These are phyloP conservation scores for Aspergillus thermomutatus DNA, from an alignment of 2,329 filamentous ascomycete species.

Conservation along the genomic window DNA sequence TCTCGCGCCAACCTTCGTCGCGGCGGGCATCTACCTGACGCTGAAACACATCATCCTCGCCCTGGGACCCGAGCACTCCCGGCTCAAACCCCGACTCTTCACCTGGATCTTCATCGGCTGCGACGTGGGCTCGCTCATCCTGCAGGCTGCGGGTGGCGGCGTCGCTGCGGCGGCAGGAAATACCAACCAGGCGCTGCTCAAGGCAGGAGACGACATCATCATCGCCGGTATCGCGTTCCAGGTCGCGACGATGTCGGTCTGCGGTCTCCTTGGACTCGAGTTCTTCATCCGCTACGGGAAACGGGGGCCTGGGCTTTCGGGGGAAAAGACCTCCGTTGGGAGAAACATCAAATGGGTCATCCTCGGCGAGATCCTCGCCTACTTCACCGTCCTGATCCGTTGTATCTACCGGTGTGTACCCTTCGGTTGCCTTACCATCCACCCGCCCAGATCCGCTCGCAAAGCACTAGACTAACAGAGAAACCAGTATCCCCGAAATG, in stretches of 20 bases:
- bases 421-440: neutral
- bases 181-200: conserved; percentile 32
- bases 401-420: conserved; percentile 42
- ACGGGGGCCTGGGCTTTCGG: conserved; percentile 21
- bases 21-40: conserved; percentile 55
- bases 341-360: conserved; percentile 26
- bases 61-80: conserved; percentile 50
- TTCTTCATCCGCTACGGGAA: conserved; percentile 40
- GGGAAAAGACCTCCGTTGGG: conserved; percentile 23
- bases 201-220: conserved; percentile 54
- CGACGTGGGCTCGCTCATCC: conserved; percentile 56
- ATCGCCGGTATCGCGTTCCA: conserved; percentile 58
- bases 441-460: neutral
- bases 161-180: conserved; percentile 52
- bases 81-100: conserved; percentile 49
- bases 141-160: conserved; percentile 58
- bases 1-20: conserved; percentile 55
- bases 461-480: conserved; percentile 5
- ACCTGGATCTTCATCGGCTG: conserved; percentile 60
- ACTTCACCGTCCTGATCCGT: conserved; percentile 39
- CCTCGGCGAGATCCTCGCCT: conserved; percentile 32
- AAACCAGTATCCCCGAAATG: conserved; percentile 47
- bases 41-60: conserved; percentile 57
- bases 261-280: conserved; percentile 37
- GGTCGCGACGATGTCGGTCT: conserved; percentile 48